A percentile compares a stretch with the other conserved stretches of the same genome.
These are phyloP conservation scores for Epichloe baconii DNA, from an alignment of 2,329 filamentous ascomycete genomes.

Conservation along the genomic window DNA sequence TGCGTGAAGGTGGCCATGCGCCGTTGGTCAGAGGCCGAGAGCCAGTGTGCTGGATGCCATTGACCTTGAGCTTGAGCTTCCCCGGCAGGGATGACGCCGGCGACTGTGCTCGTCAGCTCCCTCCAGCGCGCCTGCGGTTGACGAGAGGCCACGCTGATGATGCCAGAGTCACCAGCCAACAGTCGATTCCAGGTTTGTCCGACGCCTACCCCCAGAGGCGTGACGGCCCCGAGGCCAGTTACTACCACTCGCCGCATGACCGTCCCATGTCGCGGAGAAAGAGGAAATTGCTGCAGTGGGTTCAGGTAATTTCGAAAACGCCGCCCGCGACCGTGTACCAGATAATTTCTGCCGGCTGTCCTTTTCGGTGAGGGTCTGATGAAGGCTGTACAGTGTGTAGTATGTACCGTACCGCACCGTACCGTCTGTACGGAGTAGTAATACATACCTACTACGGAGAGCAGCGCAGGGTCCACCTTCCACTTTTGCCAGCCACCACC, in stretches of 20 bases:
- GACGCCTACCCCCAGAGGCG: constrained; percentile 70
- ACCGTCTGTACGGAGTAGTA: too few species aligned
- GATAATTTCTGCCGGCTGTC: too few species aligned
- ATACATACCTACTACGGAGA: too few species aligned
- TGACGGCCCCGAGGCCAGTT: constrained; percentile 70
- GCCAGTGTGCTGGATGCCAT: constrained; percentile 43
- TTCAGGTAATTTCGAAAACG: too few species aligned
- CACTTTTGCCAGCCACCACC: too few species aligned
- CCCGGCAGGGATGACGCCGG: constrained; percentile 59
- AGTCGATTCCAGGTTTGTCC: constrained; percentile 70
- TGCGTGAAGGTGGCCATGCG: constrained; percentile 88
- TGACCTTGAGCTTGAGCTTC: constrained; percentile 24
- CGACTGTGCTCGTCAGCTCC: constrained; percentile 70
- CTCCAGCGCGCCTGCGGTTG: constrained; percentile 47
- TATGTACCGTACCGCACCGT: too few species aligned
- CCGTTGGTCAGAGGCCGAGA: constrained; percentile 42
- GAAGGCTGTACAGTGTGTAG: neutral
- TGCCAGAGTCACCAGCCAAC: constrained; percentile 65
- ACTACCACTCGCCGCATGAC: constrained; percentile 64
- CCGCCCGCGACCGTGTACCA: too few species aligned
- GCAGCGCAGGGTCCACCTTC: too few species aligned
- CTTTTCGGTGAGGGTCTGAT: too few species aligned
- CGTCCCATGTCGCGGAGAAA: constrained; percentile 22
- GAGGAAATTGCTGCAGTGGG: neutral
- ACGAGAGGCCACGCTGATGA: constrained; percentile 56